Conservation (phyloP, 2,329 filamentous ascomycete species). For the Claviceps sorghi region DNA sequence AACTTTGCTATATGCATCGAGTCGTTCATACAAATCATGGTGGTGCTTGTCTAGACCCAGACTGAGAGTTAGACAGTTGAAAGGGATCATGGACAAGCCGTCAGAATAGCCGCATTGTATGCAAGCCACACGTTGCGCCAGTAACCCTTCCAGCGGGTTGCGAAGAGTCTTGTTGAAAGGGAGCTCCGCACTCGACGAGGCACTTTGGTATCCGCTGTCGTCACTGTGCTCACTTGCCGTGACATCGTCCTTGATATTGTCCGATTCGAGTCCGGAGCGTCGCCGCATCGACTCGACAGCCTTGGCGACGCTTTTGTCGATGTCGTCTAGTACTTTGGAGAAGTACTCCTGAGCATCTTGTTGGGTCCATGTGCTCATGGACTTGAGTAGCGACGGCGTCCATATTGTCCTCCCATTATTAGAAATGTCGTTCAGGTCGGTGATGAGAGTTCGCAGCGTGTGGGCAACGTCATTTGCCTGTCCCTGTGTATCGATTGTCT, state of each 20-base stretch:
- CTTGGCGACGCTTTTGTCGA: constrained; percentile 60
- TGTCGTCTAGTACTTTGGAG: constrained; percentile 71
- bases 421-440: constrained; percentile 50
- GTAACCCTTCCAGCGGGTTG: constrained; percentile 76
- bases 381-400: constrained; percentile 70
- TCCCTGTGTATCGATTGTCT: constrained; percentile 14
- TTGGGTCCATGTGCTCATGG: constrained; percentile 88
- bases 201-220: constrained; percentile 42
- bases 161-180: constrained; percentile 28
- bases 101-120: constrained; percentile 74
- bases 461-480: constrained; percentile 24
- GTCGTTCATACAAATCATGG: constrained; percentile 61
- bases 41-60: constrained; percentile 47
- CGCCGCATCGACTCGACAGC: constrained; percentile 20
- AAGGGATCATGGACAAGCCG: constrained; percentile 77
- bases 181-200: constrained; percentile 22
- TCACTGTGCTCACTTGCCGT: constrained; percentile 35
- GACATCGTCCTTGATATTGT: constrained; percentile 26
- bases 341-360: constrained; percentile 98
- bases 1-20: constrained; percentile 72
- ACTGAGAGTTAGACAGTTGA: constrained; percentile 83
- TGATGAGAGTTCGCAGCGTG: constrained; percentile 49
- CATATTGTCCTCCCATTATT: constrained; percentile 68
- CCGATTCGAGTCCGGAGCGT: constrained; percentile 25
- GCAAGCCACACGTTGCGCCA: constrained; percentile 81